phyloP scores from a whole-genome alignment of 352 stramenopile genomes.

The Globisporangium rhizosaccharum region DNA sequence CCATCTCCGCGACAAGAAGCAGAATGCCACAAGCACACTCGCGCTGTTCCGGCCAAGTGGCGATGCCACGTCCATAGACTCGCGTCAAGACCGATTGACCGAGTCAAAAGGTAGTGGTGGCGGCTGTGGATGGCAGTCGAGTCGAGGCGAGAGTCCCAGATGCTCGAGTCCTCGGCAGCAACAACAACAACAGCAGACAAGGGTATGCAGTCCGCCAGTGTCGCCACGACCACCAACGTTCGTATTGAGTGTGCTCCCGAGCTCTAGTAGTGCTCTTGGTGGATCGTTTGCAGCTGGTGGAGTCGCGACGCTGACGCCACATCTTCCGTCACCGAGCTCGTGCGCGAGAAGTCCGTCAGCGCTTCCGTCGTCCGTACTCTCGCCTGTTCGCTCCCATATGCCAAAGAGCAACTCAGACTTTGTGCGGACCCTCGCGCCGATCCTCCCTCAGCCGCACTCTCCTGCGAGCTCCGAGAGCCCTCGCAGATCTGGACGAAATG shows the following conservation, averaged over 20 bases:
- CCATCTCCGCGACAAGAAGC: conserved; percentile 45
- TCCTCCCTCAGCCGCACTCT: conserved; percentile 1
- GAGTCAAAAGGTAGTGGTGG: neutral
- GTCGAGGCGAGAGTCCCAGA: neutral
- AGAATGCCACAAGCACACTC: conserved; percentile 14
- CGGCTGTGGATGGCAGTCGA: neutral
- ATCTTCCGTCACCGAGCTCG: conserved; percentile 1
- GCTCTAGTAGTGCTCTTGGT: conserved; percentile 6
- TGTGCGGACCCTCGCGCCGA: conserved; percentile 9
- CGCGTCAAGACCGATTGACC: neutral
- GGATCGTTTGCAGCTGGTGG: conserved; percentile 9
- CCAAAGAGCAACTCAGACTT: neutral
- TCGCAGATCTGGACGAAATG: neutral
- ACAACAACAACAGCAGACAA: neutral
- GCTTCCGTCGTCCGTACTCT: neutral
- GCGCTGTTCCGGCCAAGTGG: conserved; percentile 3
- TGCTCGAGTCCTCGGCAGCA: neutral
- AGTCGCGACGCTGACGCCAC: neutral
- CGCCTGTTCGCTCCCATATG: neutral
- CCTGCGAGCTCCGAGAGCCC: neutral
- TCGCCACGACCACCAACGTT: neutral
- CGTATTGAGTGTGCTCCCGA: neutral
- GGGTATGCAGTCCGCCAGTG: no score
- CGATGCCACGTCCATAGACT: neutral
- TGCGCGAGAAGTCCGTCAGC: neutral